Conservation (phyloP, 371 early-diverging fungal species). For the Mucor mucedo region DNA sequence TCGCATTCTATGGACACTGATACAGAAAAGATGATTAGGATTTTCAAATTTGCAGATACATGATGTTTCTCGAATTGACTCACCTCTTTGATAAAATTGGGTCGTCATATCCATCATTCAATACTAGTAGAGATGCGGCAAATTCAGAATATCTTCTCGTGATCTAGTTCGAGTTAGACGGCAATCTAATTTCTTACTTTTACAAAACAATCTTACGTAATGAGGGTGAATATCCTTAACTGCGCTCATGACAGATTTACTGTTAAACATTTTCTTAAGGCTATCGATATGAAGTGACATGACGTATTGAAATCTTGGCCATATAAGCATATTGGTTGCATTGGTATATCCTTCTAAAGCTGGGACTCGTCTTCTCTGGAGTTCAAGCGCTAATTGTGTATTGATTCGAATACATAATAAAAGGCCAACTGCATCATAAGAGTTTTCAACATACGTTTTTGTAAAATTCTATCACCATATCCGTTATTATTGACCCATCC, state of each 20-base stretch:
- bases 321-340: conserved; percentile 86
- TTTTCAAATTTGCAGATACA: background rate
- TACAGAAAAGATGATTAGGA: background rate
- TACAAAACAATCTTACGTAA: conserved; percentile 58
- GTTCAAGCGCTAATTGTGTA: conserved; percentile 76
- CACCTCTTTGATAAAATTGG: conserved; percentile 79
- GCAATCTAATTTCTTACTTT: background rate
- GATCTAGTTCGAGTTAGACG: conserved; percentile 24
- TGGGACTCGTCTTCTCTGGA: conserved; percentile 82
- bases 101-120: conserved; percentile 88
- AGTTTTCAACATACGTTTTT: conserved; percentile 71
- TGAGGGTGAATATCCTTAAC: conserved; percentile 84
- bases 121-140: conserved; percentile 80
- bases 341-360: conserved; percentile 84
- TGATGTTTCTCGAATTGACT: background rate
- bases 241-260: conserved; percentile 55
- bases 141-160: conserved; percentile 89
- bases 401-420: conserved; percentile 88
- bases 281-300: conserved; percentile 90
- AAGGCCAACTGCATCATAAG: conserved; percentile 89
- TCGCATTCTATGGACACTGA: conserved; percentile 74
- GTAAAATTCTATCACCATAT: conserved; percentile 54
- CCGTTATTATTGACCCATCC: background rate
- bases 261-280: conserved; percentile 69
- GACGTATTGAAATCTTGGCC: conserved; percentile 90